A percentile compares a stretch with the other conserved stretches of the same genome.
These are phyloP conservation scores for Helenozyma baotianmanensis DNA, from an alignment of 805 yeast species.

Conservation along the genomic window DNA sequence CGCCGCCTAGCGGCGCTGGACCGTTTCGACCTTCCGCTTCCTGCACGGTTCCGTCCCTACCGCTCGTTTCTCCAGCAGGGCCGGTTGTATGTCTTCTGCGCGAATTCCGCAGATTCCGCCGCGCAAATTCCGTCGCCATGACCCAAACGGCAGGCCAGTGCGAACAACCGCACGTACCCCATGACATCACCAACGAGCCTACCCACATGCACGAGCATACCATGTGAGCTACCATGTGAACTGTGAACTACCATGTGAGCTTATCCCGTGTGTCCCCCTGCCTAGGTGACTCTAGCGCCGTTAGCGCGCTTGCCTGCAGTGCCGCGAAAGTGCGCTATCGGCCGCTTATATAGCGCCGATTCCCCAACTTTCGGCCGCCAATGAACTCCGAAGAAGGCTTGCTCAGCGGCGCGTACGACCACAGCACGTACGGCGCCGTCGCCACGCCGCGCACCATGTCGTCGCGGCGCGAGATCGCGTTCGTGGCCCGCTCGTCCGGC, in stretches of 20 bases:
- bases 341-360: too few relatives aligned
- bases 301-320: too few relatives aligned
- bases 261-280: too few relatives aligned
- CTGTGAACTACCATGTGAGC: too few relatives aligned
- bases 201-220: too few relatives aligned
- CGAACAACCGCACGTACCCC: too few relatives aligned
- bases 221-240: too few relatives aligned
- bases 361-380: too few relatives aligned
- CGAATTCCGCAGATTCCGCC: conserved; percentile 1
- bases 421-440: conserved; percentile 3
- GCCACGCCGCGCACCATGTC: neutral
- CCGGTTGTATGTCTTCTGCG: conserved; percentile 12
- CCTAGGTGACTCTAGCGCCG: too few relatives aligned
- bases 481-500: conserved; percentile 15
- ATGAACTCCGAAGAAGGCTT: conserved; percentile 21
- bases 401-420: conserved; percentile 19
- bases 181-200: too few relatives aligned
- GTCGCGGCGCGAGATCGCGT: conserved; percentile 5
- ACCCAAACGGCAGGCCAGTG: too few relatives aligned
- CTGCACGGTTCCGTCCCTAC: conserved; percentile 5
- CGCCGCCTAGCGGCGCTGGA: neutral
- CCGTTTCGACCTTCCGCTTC: conserved; percentile 8
- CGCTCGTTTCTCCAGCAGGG: conserved; percentile 7
- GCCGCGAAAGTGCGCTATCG: too few relatives aligned
- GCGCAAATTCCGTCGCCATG: conserved; percentile 3